Evolutionary conservation across 2,329 filamentous ascomycete species (phyloP).

Genomic region (Gnomoniopsis smithogilvyi): DNA sequence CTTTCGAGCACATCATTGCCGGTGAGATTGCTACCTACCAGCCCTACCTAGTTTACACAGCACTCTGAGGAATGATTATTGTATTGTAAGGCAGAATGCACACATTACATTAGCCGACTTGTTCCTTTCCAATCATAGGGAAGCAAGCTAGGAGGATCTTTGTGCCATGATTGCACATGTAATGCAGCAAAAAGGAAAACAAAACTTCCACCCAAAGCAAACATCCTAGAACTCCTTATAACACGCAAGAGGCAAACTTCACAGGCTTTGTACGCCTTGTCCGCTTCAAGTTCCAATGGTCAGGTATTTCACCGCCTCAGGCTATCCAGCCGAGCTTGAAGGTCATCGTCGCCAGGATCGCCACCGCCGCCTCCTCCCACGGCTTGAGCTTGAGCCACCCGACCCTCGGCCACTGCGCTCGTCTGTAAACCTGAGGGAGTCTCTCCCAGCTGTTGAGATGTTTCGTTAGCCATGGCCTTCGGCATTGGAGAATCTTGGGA

Average conservation of each 20-base stretch:
- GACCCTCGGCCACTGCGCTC: slow-evolving; percentile 67
- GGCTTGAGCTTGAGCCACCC: slow-evolving; percentile 86
- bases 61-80: too few species aligned
- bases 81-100: too few species aligned
- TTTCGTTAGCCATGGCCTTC: slow-evolving; percentile 23
- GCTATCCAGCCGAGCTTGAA: slow-evolving; percentile 90
- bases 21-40: too few species aligned
- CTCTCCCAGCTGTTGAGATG: slow-evolving; percentile 70
- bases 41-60: too few species aligned
- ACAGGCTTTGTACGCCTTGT: background rate
- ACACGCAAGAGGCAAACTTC: background rate
- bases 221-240: background rate
- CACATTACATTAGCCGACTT: background rate
- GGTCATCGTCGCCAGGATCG: slow-evolving; percentile 78
- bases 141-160: background rate
- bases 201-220: background rate
- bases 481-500: background rate
- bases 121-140: background rate
- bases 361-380: slow-evolving; percentile 65
- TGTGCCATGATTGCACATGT: background rate
- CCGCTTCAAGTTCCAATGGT: background rate
- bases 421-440: slow-evolving; percentile 82
- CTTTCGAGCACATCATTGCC: background rate
- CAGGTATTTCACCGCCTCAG: slow-evolving; percentile 53
- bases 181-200: background rate